Percentiles rank a stretch among this genome's conserved stretches.
Evolutionary conservation across 768 basidiomycete genomes (phyloP).

Genomic region (Tricholoma bakamatsutake): DNA sequence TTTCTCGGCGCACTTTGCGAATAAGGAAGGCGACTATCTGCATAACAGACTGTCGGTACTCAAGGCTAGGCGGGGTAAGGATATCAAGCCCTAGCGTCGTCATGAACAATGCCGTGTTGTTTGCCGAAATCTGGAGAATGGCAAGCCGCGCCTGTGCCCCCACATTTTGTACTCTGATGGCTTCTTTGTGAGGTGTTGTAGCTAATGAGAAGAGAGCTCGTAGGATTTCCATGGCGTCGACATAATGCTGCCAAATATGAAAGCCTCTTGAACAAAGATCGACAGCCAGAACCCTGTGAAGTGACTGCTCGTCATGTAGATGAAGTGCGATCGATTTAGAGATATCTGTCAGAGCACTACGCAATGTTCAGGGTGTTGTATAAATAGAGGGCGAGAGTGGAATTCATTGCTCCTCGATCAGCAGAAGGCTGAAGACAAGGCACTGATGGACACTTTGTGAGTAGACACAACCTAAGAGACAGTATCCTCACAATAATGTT

Average conservation of each 20-base stretch:
- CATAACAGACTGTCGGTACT: slow-evolving; percentile 83
- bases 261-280: slow-evolving; percentile 92
- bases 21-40: slow-evolving; percentile 92
- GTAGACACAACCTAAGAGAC: slow-evolving; percentile 20
- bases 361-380: slow-evolving; percentile 1
- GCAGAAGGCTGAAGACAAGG: slow-evolving; percentile 56
- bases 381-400: slow-evolving; percentile 54
- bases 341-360: slow-evolving; percentile 74
- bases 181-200: slow-evolving; percentile 66
- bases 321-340: slow-evolving; percentile 78
- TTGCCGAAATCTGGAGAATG: slow-evolving; percentile 76
- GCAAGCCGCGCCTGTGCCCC: slow-evolving; percentile 77
- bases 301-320: slow-evolving; percentile 66
- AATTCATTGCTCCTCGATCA: slow-evolving; percentile 49
- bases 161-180: slow-evolving; percentile 59
- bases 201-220: slow-evolving; percentile 80
- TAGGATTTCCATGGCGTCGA: slow-evolving; percentile 85
- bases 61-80: slow-evolving; percentile 63
- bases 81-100: slow-evolving; percentile 90
- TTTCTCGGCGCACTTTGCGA: slow-evolving; percentile 55
- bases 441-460: slow-evolving; percentile 56
- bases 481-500: neutral
- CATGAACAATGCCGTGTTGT: slow-evolving; percentile 89
- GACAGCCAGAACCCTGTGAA: slow-evolving; percentile 68
- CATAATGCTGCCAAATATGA: slow-evolving; percentile 89